Percentiles rank a stretch among this genome's conserved stretches.
Evolutionary conservation across 148 eudicot species (phyloP).

Genomic region (Suaeda aralocaspica): DNA sequence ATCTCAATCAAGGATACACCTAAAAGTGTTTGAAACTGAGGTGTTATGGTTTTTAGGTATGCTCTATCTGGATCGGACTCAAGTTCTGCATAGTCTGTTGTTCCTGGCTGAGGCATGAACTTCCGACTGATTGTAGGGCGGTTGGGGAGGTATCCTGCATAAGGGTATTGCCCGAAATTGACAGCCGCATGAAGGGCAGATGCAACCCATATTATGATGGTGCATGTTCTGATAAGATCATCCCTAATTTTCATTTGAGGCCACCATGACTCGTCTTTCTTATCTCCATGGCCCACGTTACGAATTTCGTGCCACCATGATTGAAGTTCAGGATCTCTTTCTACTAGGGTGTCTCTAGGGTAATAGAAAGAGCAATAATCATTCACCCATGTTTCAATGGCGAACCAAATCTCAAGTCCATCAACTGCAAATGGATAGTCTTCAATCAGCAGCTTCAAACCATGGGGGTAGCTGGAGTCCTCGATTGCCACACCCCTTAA

Average conservation of each 20-base stretch:
- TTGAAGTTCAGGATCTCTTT: slow-evolving; percentile 61
- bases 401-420: slow-evolving; percentile 78
- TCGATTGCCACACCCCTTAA: slow-evolving; percentile 64
- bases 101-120: slow-evolving; percentile 66
- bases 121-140: slow-evolving; percentile 68
- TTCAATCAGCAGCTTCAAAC: slow-evolving; percentile 59
- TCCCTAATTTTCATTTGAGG: slow-evolving; percentile 43
- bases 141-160: slow-evolving; percentile 71
- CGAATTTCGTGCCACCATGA: slow-evolving; percentile 66
- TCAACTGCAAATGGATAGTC: slow-evolving; percentile 84
- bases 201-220: slow-evolving; percentile 73
- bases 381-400: slow-evolving; percentile 62
- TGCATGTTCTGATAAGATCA: slow-evolving; percentile 45
- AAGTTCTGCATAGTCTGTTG: slow-evolving; percentile 52
- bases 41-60: slow-evolving; percentile 51
- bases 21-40: slow-evolving; percentile 54
- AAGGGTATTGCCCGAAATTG: slow-evolving; percentile 77
- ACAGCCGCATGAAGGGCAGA: slow-evolving; percentile 83
- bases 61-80: slow-evolving; percentile 46
- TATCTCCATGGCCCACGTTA: slow-evolving; percentile 59
- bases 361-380: slow-evolving; percentile 67
- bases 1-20: slow-evolving; percentile 68
- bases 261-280: slow-evolving; percentile 70
- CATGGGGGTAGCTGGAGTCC: slow-evolving; percentile 50
- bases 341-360: slow-evolving; percentile 34